Conservation (phyloP, 2,329 filamentous ascomycete genomes). For the Beauveria bassiana region DNA sequence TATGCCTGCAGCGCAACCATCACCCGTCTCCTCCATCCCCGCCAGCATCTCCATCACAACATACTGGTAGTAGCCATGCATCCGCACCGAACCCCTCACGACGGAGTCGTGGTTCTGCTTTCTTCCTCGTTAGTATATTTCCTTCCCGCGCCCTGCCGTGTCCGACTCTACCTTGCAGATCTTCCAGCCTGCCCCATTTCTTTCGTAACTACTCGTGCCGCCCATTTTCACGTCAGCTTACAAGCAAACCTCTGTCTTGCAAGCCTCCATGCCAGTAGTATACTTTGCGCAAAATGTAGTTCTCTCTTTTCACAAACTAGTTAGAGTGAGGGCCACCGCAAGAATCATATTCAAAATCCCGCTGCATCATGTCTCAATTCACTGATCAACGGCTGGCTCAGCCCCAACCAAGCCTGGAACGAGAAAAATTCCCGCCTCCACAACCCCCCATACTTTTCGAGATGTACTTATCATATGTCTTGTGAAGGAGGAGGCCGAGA, state of each 20-base stretch:
- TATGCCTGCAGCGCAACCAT: background rate
- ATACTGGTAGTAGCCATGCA: background rate
- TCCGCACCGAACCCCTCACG: background rate
- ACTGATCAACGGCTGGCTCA: background rate
- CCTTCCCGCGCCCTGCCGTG: background rate
- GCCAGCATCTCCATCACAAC: background rate
- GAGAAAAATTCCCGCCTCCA: background rate
- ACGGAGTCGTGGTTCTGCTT: background rate
- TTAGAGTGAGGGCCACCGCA: background rate
- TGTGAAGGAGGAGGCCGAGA: background rate
- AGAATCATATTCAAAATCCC: background rate
- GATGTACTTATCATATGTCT: background rate
- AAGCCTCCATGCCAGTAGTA: background rate
- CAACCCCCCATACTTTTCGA: background rate
- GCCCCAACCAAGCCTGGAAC: constrained; percentile 2
- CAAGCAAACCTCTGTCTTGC: background rate
- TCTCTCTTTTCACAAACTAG: background rate
- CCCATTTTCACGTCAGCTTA: background rate
- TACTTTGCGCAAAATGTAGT: background rate
- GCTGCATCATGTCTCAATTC: background rate
- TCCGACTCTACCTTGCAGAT: background rate
- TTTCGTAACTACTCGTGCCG: too few relatives aligned
- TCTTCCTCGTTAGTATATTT: background rate
- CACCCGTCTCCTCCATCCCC: background rate
- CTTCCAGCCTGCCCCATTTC: background rate